A percentile compares a stretch with the other conserved stretches of the same genome.
Evolutionary conservation across 441 rosid species (phyloP).

Genomic region (Pelargonium myrrhifolium): DNA sequence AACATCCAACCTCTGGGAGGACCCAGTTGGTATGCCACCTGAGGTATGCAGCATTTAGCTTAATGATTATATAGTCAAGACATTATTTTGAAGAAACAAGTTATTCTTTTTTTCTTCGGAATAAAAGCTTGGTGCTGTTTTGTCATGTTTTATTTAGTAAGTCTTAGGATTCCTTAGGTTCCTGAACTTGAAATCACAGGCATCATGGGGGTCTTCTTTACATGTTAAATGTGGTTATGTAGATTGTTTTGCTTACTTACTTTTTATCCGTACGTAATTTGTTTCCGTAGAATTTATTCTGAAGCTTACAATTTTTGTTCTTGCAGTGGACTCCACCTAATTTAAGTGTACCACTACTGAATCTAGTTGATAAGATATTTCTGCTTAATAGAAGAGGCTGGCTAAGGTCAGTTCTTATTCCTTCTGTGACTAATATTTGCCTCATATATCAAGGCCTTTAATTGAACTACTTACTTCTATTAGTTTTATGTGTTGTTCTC

Average conservation of each 20-base stretch:
- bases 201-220: background rate
- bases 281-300: background rate
- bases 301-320: constrained; percentile 12
- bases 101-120: background rate
- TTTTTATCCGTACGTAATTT: constrained; percentile 6
- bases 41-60: constrained; percentile 48
- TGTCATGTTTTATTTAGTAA: too few relatives aligned
- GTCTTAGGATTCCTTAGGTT: too few relatives aligned
- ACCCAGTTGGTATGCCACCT: constrained; percentile 85
- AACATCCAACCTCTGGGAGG: constrained; percentile 36
- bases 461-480: background rate
- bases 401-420: constrained; percentile 60
- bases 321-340: constrained; percentile 94
- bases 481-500: background rate
- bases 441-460: background rate
- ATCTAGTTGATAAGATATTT: constrained; percentile 94
- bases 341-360: constrained; percentile 83
- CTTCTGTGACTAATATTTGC: background rate
- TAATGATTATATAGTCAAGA: background rate
- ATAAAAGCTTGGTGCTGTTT: too few relatives aligned
- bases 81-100: background rate
- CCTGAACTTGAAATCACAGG: background rate
- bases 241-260: background rate
- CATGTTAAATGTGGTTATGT: background rate
- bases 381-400: constrained; percentile 97